phyloP scores from a whole-genome alignment of 1,284 basidiomycete genomes.

The Cutaneotrichosporon cavernicola region DNA sequence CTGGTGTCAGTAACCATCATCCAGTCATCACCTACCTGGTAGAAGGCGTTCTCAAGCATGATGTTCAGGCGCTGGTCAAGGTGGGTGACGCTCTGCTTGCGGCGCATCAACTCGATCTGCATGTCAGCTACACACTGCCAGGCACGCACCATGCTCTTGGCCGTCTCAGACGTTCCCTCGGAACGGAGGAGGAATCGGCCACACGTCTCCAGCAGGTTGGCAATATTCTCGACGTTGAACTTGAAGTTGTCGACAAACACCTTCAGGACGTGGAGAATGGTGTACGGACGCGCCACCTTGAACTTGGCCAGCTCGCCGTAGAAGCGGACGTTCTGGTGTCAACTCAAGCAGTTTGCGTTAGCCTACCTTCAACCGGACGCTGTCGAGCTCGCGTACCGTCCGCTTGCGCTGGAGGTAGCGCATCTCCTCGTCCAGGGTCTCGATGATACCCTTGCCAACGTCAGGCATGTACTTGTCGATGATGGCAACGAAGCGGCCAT shows the following conservation, averaged over 20 bases:
- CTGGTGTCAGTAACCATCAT: conserved; percentile 53
- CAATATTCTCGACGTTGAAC: conserved; percentile 89
- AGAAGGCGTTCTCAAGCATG: conserved; percentile 96
- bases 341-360: background rate
- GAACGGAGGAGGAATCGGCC: conserved; percentile 86
- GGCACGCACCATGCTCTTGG: conserved; percentile 52
- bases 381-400: conserved; percentile 80
- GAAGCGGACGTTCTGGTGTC: conserved; percentile 76
- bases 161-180: conserved; percentile 82
- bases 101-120: conserved; percentile 89
- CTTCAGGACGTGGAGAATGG: conserved; percentile 94
- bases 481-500: conserved; percentile 83
- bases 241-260: conserved; percentile 94
- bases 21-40: conserved; percentile 64
- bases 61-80: conserved; percentile 86
- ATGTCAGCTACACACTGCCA: conserved; percentile 4
- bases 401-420: conserved; percentile 94
- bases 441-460: conserved; percentile 75
- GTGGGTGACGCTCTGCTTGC: conserved; percentile 89
- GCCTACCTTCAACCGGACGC: conserved; percentile 75
- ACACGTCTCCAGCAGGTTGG: conserved; percentile 87
- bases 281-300: conserved; percentile 82
- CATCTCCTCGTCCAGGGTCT: conserved; percentile 91
- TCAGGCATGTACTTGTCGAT: conserved; percentile 92
- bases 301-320: conserved; percentile 94